These are phyloP conservation scores for Kingdonia uniflora DNA, from an alignment of 164 flowering plant species.

Conservation along the genomic window DNA sequence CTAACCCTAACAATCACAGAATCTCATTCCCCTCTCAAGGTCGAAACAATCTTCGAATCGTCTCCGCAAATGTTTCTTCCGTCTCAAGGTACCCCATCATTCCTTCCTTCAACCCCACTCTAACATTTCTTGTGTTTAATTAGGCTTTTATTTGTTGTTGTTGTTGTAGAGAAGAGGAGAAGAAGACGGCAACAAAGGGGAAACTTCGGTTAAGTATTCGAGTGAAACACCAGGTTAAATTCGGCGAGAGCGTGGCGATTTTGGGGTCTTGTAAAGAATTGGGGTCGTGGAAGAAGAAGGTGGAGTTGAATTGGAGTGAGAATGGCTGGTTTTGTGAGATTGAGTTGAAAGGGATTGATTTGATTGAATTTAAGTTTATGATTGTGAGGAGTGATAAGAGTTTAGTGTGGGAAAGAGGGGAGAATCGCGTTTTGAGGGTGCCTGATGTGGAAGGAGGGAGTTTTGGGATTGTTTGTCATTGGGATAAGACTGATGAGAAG, in stretches of 20 bases:
- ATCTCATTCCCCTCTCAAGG: slow-evolving; percentile 8
- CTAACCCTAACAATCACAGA: neutral
- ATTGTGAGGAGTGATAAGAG: slow-evolving; percentile 33
- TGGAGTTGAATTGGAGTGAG: slow-evolving; percentile 61
- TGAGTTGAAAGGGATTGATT: slow-evolving; percentile 38
- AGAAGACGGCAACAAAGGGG: slow-evolving; percentile 15
- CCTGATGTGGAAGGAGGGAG: slow-evolving; percentile 42
- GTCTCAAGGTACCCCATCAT: slow-evolving; percentile 16
- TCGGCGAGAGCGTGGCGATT: slow-evolving; percentile 61
- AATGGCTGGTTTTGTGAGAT: slow-evolving; percentile 67
- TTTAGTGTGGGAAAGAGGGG: slow-evolving; percentile 65
- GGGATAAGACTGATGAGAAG: slow-evolving; percentile 57
- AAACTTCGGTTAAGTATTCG: slow-evolving; percentile 36
- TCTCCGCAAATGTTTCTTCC: slow-evolving; percentile 17
- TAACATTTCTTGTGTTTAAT: neutral
- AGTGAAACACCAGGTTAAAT: slow-evolving; percentile 69
- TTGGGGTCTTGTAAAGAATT: slow-evolving; percentile 66
- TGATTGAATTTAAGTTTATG: slow-evolving; percentile 70
- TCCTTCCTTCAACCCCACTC: neutral
- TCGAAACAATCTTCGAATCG: slow-evolving; percentile 7
- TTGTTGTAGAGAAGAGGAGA: slow-evolving; percentile 14
- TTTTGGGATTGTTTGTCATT: slow-evolving; percentile 49
- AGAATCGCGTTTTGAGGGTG: slow-evolving; percentile 48
- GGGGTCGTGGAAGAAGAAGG: slow-evolving; percentile 78
- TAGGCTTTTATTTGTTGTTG: neutral